Evolutionary conservation across 495 filamentous ascomycete species (phyloP).

Genomic region (Recurvomyces mirabilis): DNA sequence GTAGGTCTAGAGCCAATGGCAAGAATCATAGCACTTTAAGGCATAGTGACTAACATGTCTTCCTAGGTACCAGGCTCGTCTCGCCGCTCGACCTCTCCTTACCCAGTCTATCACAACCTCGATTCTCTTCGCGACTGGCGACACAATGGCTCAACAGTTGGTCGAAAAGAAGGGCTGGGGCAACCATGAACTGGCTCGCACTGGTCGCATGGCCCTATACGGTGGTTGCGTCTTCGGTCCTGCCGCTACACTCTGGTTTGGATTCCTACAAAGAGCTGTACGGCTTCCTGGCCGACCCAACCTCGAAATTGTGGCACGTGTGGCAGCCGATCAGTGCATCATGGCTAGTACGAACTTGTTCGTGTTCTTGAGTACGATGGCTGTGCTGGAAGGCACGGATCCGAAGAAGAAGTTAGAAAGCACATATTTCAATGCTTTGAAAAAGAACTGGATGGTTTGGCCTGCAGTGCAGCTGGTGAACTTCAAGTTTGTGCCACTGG

Average conservation of each 20-base stretch:
- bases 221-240: conserved; percentile 91
- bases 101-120: conserved; percentile 82
- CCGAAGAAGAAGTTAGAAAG: conserved; percentile 58
- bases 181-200: conserved; percentile 72
- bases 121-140: conserved; percentile 83
- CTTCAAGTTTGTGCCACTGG: conserved; percentile 79
- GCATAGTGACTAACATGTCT: too few relatives aligned
- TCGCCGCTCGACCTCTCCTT: conserved; percentile 70
- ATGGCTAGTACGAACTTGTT: conserved; percentile 77
- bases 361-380: conserved; percentile 76
- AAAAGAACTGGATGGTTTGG: conserved; percentile 87
- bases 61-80: conserved; percentile 74
- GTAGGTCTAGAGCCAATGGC: too few relatives aligned
- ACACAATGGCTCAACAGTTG: conserved; percentile 85
- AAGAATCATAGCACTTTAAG: too few relatives aligned
- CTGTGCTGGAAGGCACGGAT: conserved; percentile 67
- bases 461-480: conserved; percentile 82
- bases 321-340: conserved; percentile 70
- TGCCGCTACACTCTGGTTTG: conserved; percentile 80
- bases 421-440: conserved; percentile 57
- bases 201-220: conserved; percentile 82
- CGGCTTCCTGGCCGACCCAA: conserved; percentile 48
- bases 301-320: conserved; percentile 66
- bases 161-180: conserved; percentile 70
- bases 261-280: conserved; percentile 60